These are phyloP conservation scores for Lipomyces anomalus DNA, from an alignment of 805 yeast species.

Conservation along the genomic window DNA sequence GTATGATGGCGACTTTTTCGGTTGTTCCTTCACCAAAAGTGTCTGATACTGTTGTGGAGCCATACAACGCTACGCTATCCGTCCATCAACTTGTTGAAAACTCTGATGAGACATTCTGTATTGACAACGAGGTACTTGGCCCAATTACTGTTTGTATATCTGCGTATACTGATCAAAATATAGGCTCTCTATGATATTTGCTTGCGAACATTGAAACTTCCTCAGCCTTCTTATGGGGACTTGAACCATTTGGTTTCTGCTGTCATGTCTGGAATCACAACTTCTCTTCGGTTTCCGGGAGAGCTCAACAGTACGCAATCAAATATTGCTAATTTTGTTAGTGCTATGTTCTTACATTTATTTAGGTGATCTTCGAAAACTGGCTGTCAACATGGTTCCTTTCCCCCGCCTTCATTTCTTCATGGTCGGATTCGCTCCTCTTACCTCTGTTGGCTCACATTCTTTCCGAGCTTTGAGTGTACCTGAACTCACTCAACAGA, in stretches of 20 bases:
- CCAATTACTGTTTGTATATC: not conserved
- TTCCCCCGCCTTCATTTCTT: conserved; percentile 95
- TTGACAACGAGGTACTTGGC: conserved; percentile 68
- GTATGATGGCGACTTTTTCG: conserved; percentile 97
- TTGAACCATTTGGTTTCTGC: conserved; percentile 79
- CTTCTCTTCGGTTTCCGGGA: conserved; percentile 92
- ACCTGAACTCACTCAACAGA: conserved; percentile 91
- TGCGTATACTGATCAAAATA: not conserved
- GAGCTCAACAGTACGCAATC: conserved; percentile 60
- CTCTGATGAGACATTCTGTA: conserved; percentile 90
- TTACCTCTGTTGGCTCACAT: conserved; percentile 64
- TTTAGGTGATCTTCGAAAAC: conserved; percentile 74
- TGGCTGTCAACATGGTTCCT: conserved; percentile 92
- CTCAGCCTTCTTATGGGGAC: conserved; percentile 72
- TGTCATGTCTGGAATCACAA: conserved; percentile 95
- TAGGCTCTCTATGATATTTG: conserved; percentile 81
- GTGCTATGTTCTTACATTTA: not conserved
- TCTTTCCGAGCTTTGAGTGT: conserved; percentile 82
- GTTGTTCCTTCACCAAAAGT: conserved; percentile 91
- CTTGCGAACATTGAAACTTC: conserved; percentile 73
- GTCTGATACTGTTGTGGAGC: conserved; percentile 91
- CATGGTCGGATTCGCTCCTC: conserved; percentile 93
- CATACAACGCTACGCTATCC: conserved; percentile 89
- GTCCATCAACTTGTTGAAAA: conserved; percentile 88
- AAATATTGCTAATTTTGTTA: not conserved